A percentile compares a stretch with the other conserved stretches of the same genome.
These are phyloP conservation scores for Mucor lusitanicus DNA, from an alignment of 371 early-diverging fungal genomes.

Conservation along the genomic window DNA sequence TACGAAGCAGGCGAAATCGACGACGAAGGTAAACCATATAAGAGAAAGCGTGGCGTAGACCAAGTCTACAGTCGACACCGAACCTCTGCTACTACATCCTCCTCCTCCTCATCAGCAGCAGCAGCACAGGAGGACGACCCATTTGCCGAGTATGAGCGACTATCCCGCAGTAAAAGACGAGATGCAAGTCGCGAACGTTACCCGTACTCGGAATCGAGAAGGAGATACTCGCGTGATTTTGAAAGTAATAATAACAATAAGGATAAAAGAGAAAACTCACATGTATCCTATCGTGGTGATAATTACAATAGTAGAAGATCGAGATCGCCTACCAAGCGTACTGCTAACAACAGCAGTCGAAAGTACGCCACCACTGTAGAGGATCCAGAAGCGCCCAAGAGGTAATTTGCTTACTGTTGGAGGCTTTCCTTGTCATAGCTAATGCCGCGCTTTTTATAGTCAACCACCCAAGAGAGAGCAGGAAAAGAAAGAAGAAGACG, in stretches of 20 bases:
- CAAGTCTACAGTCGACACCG: not conserved
- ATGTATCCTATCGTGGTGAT: conserved; percentile 15
- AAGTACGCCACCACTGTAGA: conserved; percentile 6
- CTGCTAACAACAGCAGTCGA: not conserved
- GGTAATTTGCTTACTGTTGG: not conserved
- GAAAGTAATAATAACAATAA: conserved; percentile 20
- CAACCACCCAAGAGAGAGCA: not conserved
- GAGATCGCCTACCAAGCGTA: conserved; percentile 7
- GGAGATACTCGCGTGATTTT: conserved; percentile 23
- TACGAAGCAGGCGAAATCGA: conserved; percentile 26
- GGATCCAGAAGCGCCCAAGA: not conserved
- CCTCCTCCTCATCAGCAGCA: too few relatives aligned
- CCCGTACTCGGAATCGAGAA: conserved; percentile 1
- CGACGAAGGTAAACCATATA: not conserved
- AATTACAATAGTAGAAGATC: conserved; percentile 17
- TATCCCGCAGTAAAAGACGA: conserved; percentile 22
- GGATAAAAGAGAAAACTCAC: conserved; percentile 18
- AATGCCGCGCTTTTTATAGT: not conserved
- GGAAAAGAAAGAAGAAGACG: not conserved
- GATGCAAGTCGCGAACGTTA: conserved; percentile 5
- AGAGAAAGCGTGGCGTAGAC: conserved; percentile 7
- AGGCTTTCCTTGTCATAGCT: too few relatives aligned
- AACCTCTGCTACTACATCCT: not conserved
- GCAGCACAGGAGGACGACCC: conserved; percentile 25
- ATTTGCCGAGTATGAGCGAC: conserved; percentile 47